Base-by-base conservation (phyloP, 176 grass and related monocot genomes). In the Puya raimondii region DNA sequence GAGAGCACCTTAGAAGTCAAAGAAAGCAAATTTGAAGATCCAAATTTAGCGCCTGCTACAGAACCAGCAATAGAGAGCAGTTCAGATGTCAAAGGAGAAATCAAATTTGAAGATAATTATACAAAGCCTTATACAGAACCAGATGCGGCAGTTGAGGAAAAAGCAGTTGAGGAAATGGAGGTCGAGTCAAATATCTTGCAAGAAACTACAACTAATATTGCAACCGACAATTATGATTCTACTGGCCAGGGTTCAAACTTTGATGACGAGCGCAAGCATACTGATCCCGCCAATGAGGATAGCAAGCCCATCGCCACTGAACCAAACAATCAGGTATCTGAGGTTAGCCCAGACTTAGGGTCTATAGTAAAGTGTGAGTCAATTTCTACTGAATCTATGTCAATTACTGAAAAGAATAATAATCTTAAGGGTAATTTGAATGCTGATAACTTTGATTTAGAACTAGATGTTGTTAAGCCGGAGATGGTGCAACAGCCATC, bases 401-500 rank as follows among this genome's bases (percentile, higher is more conserved):
- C 82, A 88, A 89, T 84, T 96, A 89, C 81, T 66, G 85, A 89
- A 92, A 84, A 91, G 64, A 89, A 89, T 84, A 89, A 89, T 84
- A 73, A 82, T 79, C 64, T 96, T 85, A 88, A 94, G 73, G 90
- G 86, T 99, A 99, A 99, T 69, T 80, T 91, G 73, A 94, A 99
- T 91, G 87, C 85, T 94, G 88, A 94, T 88, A 93, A 94, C 86
- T 99, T 88, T 94, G 87, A 91, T 93, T 88, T 99, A 94, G 90
- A 97, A 84, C 81, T 92, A 90, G 89, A 94, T 82, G 80, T 77
- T 77, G 75, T 80, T 91, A 91, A 94, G 87, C 95, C 80, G 78
- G 88, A 84, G 85, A 91, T 99, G 90, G 78, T 87, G 48, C 67
- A 86, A 84, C 33, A 42, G 33, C 82, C 85, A 88, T 85, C 85